phyloP scores from a whole-genome alignment of 352 stramenopile genomes.

The Pythium apleroticum region DNA sequence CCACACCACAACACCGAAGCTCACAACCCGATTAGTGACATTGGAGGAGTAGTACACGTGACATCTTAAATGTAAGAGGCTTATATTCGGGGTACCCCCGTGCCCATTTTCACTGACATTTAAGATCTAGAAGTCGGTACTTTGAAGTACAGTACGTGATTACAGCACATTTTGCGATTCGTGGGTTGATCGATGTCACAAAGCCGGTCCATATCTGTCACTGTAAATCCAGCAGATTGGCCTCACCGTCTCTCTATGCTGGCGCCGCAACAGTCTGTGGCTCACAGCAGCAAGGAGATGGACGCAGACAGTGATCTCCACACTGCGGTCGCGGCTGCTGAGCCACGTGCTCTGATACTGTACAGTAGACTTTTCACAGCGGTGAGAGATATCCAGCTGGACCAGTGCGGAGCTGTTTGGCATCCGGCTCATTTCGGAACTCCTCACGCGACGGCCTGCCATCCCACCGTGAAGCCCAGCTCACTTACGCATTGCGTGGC shows the following conservation, averaged over 20 bases:
- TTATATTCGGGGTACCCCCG: neutral
- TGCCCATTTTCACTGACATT: neutral
- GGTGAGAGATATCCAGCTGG: no score
- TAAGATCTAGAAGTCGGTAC: constrained; percentile 3
- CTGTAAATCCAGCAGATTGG: neutral
- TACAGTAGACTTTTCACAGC: no score
- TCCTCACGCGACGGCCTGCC: no score
- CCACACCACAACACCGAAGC: neutral
- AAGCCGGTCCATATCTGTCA: neutral
- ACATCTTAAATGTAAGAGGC: neutral
- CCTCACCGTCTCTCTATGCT: neutral
- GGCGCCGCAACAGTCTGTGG: no score
- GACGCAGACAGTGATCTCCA: neutral
- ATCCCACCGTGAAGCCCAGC: neutral
- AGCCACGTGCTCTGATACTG: neutral
- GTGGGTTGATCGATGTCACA: neutral
- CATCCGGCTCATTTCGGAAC: no score
- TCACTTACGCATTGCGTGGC: neutral
- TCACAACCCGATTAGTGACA: neutral
- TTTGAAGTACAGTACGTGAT: no score
- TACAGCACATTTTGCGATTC: no score
- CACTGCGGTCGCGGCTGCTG: no score
- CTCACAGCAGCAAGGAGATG: neutral
- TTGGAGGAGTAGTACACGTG: neutral
- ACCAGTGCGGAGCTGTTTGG: no score